Evolutionary conservation across 106 monocot species (phyloP).

Genomic region (Phalaenopsis aphrodite): DNA sequence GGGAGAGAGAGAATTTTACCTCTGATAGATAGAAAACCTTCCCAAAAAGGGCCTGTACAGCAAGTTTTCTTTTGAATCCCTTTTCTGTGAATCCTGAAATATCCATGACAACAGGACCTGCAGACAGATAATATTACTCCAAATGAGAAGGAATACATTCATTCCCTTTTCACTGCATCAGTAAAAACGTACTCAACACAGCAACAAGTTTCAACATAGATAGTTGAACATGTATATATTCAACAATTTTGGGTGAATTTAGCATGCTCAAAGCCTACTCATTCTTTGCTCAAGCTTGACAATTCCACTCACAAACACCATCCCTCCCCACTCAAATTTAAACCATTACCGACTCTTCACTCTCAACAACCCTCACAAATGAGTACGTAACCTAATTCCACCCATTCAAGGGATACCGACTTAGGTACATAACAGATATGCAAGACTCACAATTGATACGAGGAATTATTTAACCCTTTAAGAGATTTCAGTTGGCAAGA

Average conservation of each 20-base stretch:
- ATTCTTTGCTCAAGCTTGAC: not conserved
- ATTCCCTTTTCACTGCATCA: not conserved
- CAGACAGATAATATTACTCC: not conserved
- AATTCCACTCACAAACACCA: not conserved
- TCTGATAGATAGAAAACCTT: slow-evolving; percentile 88
- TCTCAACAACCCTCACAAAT: not conserved
- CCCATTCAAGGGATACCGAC: not conserved
- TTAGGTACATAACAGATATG: not conserved
- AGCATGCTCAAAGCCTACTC: not conserved
- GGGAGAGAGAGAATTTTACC: slow-evolving; percentile 19
- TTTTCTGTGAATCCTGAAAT: slow-evolving; percentile 78
- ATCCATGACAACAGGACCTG: slow-evolving; percentile 96
- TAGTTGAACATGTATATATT: not conserved
- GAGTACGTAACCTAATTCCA: not conserved
- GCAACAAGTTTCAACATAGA: not conserved
- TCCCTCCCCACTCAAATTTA: not conserved
- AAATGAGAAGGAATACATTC: not conserved
- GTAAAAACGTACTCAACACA: not conserved
- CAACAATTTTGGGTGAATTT: not conserved
- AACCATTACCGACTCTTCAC: not conserved
- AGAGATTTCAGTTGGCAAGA: not conserved
- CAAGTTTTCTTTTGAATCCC: slow-evolving; percentile 77
- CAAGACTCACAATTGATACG: not conserved
- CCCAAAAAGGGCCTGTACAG: slow-evolving; percentile 74
- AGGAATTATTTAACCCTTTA: not conserved